Percentiles rank a stretch among this genome's conserved stretches.
Conservation (phyloP, 140 eudicot species). For the Anethum foeniculum region DNA sequence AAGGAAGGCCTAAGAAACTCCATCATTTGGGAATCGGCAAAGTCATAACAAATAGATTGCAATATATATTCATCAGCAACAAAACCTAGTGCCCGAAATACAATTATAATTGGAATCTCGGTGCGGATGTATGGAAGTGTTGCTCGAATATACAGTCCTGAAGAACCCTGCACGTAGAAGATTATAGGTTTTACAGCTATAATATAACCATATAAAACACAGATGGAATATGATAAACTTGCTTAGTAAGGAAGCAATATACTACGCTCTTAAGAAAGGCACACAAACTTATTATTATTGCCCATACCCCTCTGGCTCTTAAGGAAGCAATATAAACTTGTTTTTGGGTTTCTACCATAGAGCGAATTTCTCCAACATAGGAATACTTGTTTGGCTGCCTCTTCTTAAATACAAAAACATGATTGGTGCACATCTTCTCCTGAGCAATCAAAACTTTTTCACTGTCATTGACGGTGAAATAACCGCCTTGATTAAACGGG, state of each 20-base stretch:
- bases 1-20: constrained; percentile 62
- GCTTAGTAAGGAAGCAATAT: background rate
- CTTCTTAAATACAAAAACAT: constrained; percentile 52
- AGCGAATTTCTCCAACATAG: constrained; percentile 49
- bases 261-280: background rate
- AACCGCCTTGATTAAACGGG: constrained; percentile 58
- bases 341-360: constrained; percentile 56
- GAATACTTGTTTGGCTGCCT: constrained; percentile 65
- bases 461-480: constrained; percentile 60
- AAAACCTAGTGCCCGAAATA: constrained; percentile 57
- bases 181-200: background rate
- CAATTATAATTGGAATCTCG: constrained; percentile 56
- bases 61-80: constrained; percentile 69
- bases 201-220: too few relatives aligned
- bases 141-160: constrained; percentile 55
- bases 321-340: too few relatives aligned
- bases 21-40: constrained; percentile 71
- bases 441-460: constrained; percentile 64
- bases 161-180: constrained; percentile 43
- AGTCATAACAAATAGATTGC: constrained; percentile 57
- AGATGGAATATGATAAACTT: too few relatives aligned
- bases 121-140: constrained; percentile 55
- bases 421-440: constrained; percentile 64
- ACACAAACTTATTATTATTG: background rate
- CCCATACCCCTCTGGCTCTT: constrained; percentile 54